Base-by-base conservation (phyloP, 2,329 filamentous ascomycete species). In the Nigrograna mackinnonii region DNA sequence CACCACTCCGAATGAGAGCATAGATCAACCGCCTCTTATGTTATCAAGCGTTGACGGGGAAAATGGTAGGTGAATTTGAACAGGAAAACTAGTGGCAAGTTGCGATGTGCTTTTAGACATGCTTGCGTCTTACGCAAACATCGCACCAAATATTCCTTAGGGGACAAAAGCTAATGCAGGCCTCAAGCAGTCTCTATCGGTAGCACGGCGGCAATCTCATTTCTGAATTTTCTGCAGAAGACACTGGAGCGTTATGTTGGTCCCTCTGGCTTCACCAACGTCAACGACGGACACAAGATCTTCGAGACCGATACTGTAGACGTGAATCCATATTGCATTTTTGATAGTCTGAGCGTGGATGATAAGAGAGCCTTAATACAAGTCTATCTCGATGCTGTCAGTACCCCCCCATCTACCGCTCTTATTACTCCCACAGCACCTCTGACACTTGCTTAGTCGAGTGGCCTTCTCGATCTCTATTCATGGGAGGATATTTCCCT, bases 131-230 rank as follows among this genome's bases (percentile, higher is more conserved):
- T 32, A n/a, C n/a, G n/a, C n/a, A n/a, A n/a, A n/a, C 30, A 32
- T 17, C n/a, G 30, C n/a, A 24, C 6, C 5, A 11, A 7, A 5
- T 35, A 13, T 18, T 37, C n/a, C 5, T 26, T 30, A n/a, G n/a
- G n/a, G n/a, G n/a, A n/a, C n/a, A n/a, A n/a, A n/a, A n/a, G n/a
- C n/a, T n/a, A n/a, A n/a, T n/a, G n/a, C n/a, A n/a, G n/a, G n/a
- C n/a, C n/a, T n/a, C n/a, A n/a, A n/a, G 14, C 31, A 78, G 73
- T 79, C 0, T 79, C 74, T 37, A 68, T 78, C 35, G 72, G 76
- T n/a, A 67, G 72, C n/a, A 74, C 73, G 7, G 76, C 76, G 1
- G 74, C 77, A 0, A 62, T 83, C 12, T 82, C 79, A 0, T 83
- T 83, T 43, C 60, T 83, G 1, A 77, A 82, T 43, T 70, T 80